Evolutionary conservation across 2,329 filamentous ascomycete species (phyloP).

Genomic region (Clarireedia sp.): DNA sequence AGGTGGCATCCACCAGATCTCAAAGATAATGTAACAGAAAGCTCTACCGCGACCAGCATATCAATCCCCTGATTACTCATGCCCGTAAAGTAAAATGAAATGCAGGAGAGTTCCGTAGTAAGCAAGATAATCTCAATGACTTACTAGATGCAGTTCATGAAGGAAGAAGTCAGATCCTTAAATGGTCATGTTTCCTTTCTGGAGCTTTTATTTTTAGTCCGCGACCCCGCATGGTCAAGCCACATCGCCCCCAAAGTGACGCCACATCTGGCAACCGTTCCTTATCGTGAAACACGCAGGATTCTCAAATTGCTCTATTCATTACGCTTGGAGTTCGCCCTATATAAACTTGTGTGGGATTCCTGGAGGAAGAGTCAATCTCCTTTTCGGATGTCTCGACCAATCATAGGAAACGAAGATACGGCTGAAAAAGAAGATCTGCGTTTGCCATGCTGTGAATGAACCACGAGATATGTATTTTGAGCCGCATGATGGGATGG

Average conservation of each 20-base stretch:
- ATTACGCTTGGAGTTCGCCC: background rate
- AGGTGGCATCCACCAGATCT: background rate
- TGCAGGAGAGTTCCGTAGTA: background rate
- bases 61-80: background rate
- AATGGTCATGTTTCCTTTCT: background rate
- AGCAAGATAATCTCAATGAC: background rate
- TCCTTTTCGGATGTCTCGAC: background rate
- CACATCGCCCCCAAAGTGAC: background rate
- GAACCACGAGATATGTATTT: background rate
- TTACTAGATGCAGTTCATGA: background rate
- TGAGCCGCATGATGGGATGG: background rate
- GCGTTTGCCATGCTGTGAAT: background rate
- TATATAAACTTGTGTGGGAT: background rate
- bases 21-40: background rate
- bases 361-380: background rate
- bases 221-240: background rate
- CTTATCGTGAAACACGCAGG: background rate
- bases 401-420: background rate
- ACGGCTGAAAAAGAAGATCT: background rate
- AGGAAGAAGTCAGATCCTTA: conserved; percentile 4
- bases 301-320: background rate
- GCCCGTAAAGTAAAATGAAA: background rate
- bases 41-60: background rate
- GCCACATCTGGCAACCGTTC: background rate
- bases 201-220: background rate